Base-by-base conservation (phyloP, 805 yeast species). In the Suhomyces pyralidae region DNA sequence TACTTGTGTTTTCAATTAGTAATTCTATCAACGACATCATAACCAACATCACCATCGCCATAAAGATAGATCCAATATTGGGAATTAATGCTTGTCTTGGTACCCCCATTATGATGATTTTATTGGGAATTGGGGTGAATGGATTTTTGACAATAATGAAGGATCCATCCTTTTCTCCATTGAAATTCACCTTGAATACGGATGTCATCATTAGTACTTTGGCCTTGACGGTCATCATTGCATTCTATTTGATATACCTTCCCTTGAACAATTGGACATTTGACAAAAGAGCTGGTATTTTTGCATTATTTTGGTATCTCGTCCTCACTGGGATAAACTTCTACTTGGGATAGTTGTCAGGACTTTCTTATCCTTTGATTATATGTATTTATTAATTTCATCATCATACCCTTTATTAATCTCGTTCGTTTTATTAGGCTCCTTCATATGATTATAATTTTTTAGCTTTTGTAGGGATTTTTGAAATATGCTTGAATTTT, bases 71-170 rank as follows among this genome's bases (percentile, higher is more conserved):
- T 45, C 71, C 77, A 2, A 56, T 66, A 7, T 59, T 70, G 14
- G 84, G 84, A 0, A 62, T 81, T 7, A 78, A 77, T 56, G 76
- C 85, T 0, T 80, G 84, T 56, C 69, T 81, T 52, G 85, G 85
- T 1, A 77, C 85, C 1, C 83, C 84, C 0, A 63, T 81, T 12
- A 59, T 81, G 12, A 69, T 78, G 43, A 73, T 79, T 7, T 63
- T 81, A 54, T 61, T 80, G 17, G 85, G 85, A 1, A 68, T 81
- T 19, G 85, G 85, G 0, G 59, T 74, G 12, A 80, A 79, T 59
- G 77, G 81, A 1, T 30, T 40, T 12, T 40, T 50, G 20, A 45
- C 52, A 9, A 48, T 51, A 15, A 32, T 48, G 30, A 40, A 48
- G 20, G 46, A 52, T 34, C 17, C 34, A 19, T 26, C 17, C 9